phyloP scores from a whole-genome alignment of 108 stramenopile genomes.

The Conticribra guillardii region DNA sequence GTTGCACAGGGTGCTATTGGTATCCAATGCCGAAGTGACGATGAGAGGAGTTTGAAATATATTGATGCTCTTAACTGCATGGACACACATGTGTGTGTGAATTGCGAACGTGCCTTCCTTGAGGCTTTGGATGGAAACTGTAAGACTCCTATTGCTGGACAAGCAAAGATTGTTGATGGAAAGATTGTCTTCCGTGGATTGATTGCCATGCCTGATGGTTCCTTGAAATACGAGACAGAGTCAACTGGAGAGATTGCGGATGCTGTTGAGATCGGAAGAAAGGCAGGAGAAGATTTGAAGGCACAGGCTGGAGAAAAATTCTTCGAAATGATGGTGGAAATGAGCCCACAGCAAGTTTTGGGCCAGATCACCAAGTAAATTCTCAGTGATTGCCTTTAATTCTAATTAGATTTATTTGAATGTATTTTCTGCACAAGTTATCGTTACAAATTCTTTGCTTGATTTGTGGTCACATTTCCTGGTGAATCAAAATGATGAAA shows the following conservation, averaged over 20 bases:
- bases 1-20: conserved; percentile 99
- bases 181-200: conserved; percentile 88
- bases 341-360: conserved; percentile 91
- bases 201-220: conserved; percentile 95
- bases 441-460: neutral
- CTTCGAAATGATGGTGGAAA: conserved; percentile 95
- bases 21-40: conserved; percentile 97
- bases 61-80: conserved; percentile 91
- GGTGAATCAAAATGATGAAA: too few relatives aligned
- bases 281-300: conserved; percentile 89
- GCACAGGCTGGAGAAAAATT: conserved; percentile 90
- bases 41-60: conserved; percentile 89
- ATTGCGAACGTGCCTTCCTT: conserved; percentile 99
- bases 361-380: conserved; percentile 87
- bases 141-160: conserved; percentile 99
- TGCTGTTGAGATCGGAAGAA: conserved; percentile 79
- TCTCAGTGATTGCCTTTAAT: too few relatives aligned
- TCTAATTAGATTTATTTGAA: too few relatives aligned
- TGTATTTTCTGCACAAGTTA: neutral
- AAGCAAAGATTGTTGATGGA: conserved; percentile 89
- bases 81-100: conserved; percentile 93
- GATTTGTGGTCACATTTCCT: neutral
- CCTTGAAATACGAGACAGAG: conserved; percentile 80
- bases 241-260: conserved; percentile 78
- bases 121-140: conserved; percentile 99